Base-by-base conservation (phyloP, 129 eudicot species). In the Helichrysum umbraculigerum region DNA sequence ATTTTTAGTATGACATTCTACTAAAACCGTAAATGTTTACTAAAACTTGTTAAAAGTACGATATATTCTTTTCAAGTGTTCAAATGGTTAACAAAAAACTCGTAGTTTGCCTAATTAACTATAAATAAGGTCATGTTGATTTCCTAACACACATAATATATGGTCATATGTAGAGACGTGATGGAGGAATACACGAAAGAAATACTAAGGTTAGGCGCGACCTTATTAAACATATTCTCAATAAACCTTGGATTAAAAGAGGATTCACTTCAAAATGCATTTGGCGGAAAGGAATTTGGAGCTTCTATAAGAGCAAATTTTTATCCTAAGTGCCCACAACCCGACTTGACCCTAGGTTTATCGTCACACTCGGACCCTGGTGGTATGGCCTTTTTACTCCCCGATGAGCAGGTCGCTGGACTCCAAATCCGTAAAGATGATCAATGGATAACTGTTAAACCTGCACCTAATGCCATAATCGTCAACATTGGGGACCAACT, bases 311-410 rank as follows among this genome's bases (percentile, higher is more conserved):
- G 98, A 73, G 92, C 83, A 4, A 92, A 92, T 79, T 92, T 82
- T 34, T 92, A 92, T 66, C 96, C 98, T 5, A 92, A 88, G 57
- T 92, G 98, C 63, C 98, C 98, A 2, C 96, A 92, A 64, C 96
- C 98, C 5, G 94, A 92, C 66, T 47, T 92, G 39, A 78, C 98
- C 70, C 81, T 92, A 4, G 96, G 98, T 0, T 83, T 92, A 15
- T 90, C 96, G 3, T 72, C 96, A 7, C 98, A 92, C 75, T 92
- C 96, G 65, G 98, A 92, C 62, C 98, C 98, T 7, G 98, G 98
- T 62, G 98, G 98, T 19, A 44, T 92, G 70, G 85, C 96, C 66
- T 62, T 92, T 66, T 82, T 92, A 34, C 85, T 92, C 5, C 96
- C 98, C 0, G 98, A 92, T 64, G 74, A 81, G 32, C 71, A 88